phyloP scores from a whole-genome alignment of 257 asterid species.

The Gentiana macrophylla region DNA sequence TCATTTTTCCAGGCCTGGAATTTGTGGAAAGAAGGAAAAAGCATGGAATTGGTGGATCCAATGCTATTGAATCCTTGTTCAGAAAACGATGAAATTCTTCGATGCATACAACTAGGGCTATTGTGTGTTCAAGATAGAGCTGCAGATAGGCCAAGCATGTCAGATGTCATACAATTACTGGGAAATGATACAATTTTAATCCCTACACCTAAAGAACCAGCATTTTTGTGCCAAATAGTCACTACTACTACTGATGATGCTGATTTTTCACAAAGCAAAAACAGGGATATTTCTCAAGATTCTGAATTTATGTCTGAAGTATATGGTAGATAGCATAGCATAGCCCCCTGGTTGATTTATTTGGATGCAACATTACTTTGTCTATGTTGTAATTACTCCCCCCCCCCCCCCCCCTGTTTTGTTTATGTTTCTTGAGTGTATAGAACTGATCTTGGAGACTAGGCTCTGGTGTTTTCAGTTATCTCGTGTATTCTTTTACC shows the following conservation, averaged over 20 bases:
- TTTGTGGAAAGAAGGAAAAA: constrained; percentile 5
- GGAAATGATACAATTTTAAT: not conserved
- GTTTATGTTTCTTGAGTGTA: too few species aligned
- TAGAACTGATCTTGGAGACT: too few species aligned
- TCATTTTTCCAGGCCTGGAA: constrained; percentile 1
- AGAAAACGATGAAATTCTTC: not conserved
- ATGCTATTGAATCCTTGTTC: not conserved
- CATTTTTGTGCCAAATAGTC: not conserved
- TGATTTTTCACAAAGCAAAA: not conserved
- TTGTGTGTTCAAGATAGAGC: constrained; percentile 7
- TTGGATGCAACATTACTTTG: not conserved
- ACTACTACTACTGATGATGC: not conserved
- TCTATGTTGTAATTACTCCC: too few species aligned
- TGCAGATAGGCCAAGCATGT: constrained; percentile 3
- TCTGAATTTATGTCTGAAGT: not conserved
- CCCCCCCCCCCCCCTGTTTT: too few species aligned
- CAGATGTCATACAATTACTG: constrained; percentile 2
- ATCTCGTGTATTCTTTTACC: too few species aligned
- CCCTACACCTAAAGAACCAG: not conserved
- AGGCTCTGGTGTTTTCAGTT: too few species aligned
- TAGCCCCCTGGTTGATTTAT: not conserved
- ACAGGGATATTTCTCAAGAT: not conserved
- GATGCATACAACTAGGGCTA: constrained; percentile 7
- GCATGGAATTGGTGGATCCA: constrained; percentile 1
- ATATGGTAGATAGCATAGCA: not conserved